phyloP scores from a whole-genome alignment of 1,284 basidiomycete species.

The Rhodotorula glutinis region DNA sequence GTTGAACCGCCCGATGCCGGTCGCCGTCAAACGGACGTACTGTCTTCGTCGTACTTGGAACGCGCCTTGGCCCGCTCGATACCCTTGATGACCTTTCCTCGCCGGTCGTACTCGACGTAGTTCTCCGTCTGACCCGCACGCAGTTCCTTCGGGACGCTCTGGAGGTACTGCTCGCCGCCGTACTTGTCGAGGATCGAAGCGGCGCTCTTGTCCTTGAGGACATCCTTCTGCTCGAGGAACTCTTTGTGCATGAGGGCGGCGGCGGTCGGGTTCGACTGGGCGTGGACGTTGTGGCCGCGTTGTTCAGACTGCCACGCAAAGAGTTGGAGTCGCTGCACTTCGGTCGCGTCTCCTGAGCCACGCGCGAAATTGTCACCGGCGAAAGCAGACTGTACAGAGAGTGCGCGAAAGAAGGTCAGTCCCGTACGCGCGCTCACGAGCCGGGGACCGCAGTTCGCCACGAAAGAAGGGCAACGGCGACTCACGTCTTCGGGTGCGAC shows the following conservation, averaged over 20 bases:
- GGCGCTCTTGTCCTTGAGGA: conserved; percentile 80
- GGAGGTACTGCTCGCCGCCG: conserved; percentile 90
- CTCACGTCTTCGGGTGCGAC: conserved; percentile 78
- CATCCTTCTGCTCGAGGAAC: conserved; percentile 87
- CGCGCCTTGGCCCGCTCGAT: conserved; percentile 74
- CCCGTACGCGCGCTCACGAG: background rate
- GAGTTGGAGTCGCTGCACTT: conserved; percentile 85
- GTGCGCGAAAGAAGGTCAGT: conserved; percentile 2
- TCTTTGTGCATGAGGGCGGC: conserved; percentile 88
- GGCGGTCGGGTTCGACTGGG: conserved; percentile 94
- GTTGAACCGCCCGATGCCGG: background rate
- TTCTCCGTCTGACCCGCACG: conserved; percentile 91
- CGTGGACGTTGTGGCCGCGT: conserved; percentile 88
- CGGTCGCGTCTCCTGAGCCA: conserved; percentile 81
- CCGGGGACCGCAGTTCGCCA: background rate
- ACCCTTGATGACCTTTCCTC: conserved; percentile 89
- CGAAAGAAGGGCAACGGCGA: background rate
- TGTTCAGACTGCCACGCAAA: conserved; percentile 97
- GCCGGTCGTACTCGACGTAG: conserved; percentile 94
- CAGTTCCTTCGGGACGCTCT: conserved; percentile 81
- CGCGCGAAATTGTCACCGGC: conserved; percentile 96
- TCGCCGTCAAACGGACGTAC: conserved; percentile 53
- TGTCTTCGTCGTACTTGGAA: conserved; percentile 94
- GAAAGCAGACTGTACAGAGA: conserved; percentile 66
- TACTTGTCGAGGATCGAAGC: conserved; percentile 83